Evolutionary conservation across 257 asterid species (phyloP), one percentile per base, ranked within the genome.

Genomic region (Thymus quinquecostatus): DNA sequence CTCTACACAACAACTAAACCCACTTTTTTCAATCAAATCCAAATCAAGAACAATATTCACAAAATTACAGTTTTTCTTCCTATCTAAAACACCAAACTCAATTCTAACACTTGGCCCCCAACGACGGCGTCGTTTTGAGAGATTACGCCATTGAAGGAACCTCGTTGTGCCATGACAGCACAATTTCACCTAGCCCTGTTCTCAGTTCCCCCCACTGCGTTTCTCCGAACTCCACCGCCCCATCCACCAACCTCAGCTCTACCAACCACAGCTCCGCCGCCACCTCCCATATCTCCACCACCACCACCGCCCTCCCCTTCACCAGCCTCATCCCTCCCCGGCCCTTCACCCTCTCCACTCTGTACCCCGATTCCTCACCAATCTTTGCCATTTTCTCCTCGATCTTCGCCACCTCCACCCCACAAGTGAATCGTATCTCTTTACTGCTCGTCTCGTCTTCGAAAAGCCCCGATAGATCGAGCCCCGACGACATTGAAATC

Each of bases 401-500:
- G 45, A 93, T 85, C 68, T 79, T 81, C 30, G n/a, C 82, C 57
- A 76, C 85, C 12, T 65, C 58, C 33, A 74, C 69, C 34, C 72
- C 83, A 47, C 88, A 70, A 0, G 90, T 86, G 33, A 94, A 91
- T 32, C 95, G 82, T 77, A 92, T 80, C 77, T 85, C 96, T 66
- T 83, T 91, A 71, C 80, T 86, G 1, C 51, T 76, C 73, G 61
- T 49, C 69, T 82, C 89, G 13, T 41, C 53, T 73, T 89, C 92
- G 11, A 94, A 89, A 4, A 94, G 79, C 60, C 89, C 86, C 0
- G 98, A 89, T 10, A 94, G 69, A 73, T 94, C 78, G 47, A 94
- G 75, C 64, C 99, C 96, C 0, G 98, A 85, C 1, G 96, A 89
- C 95, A 89, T 78, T 0, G 93, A 83, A 1, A 94, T 94, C 74